These are phyloP conservation scores for Juglanconis sp. DNA, from an alignment of 2,329 filamentous ascomycete genomes.

Conservation along the genomic window DNA sequence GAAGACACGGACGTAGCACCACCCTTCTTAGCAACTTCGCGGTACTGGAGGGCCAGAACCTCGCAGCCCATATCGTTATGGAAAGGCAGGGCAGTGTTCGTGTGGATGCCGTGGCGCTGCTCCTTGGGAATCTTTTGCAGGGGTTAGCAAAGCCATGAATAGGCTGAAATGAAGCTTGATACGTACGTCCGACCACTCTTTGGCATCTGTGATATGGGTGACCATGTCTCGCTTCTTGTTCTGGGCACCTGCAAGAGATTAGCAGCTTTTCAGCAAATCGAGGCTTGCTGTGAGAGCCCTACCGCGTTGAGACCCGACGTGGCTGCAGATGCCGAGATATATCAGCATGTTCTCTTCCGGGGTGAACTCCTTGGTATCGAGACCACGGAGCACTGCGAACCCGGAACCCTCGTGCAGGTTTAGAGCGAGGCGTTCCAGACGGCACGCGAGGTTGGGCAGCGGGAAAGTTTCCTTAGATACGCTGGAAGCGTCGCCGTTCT, in stretches of 20 bases:
- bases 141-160: not conserved
- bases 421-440: slow-evolving; percentile 32
- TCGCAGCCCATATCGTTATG: slow-evolving; percentile 53
- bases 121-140: slow-evolving; percentile 31
- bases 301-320: slow-evolving; percentile 40
- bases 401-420: slow-evolving; percentile 43
- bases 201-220: slow-evolving; percentile 46
- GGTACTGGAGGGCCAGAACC: slow-evolving; percentile 45
- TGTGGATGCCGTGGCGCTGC: slow-evolving; percentile 48
- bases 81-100: slow-evolving; percentile 43
- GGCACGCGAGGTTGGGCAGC: slow-evolving; percentile 33
- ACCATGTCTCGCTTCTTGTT: slow-evolving; percentile 46
- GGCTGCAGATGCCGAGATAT: slow-evolving; percentile 54
- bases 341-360: slow-evolving; percentile 52
- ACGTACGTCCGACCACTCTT: slow-evolving; percentile 34
- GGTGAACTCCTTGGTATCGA: slow-evolving; percentile 45
- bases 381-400: slow-evolving; percentile 52
- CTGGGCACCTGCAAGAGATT: slow-evolving; percentile 38
- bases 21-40: slow-evolving; percentile 39
- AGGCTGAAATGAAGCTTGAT: not conserved
- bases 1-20: slow-evolving; percentile 45
- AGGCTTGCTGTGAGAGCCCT: not conserved
- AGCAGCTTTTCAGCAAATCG: not conserved
- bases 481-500: slow-evolving; percentile 24
- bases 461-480: slow-evolving; percentile 37